phyloP scores from a whole-genome alignment of 352 stramenopile species.

The Pythium volutum region DNA sequence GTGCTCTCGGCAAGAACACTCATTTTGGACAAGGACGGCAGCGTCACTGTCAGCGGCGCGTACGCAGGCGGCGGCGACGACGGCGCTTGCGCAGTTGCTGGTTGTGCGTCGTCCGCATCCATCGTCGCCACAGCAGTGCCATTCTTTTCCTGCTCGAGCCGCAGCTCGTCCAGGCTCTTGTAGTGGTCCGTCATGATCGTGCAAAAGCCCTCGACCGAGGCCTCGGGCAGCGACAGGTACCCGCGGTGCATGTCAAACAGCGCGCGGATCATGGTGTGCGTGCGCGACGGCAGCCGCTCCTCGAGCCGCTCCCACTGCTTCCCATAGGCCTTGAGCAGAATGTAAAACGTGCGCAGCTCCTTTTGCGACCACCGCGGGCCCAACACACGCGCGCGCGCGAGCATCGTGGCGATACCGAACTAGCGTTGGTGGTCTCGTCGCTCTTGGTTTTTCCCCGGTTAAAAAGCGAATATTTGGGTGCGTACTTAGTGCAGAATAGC shows the following conservation, averaged over 20 bases:
- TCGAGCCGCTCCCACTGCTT: slow-evolving; percentile 49
- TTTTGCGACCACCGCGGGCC: slow-evolving; percentile 54
- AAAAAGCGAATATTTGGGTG: too few species aligned
- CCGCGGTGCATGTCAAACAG: slow-evolving; percentile 66
- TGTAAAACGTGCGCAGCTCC: slow-evolving; percentile 71
- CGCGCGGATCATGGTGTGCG: slow-evolving; percentile 54
- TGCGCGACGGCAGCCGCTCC: slow-evolving; percentile 46
- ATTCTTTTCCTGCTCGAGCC: not conserved
- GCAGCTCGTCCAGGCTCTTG: slow-evolving; percentile 35
- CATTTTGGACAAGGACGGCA: slow-evolving; percentile 5
- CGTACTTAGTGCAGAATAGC: too few species aligned
- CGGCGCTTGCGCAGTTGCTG: not conserved
- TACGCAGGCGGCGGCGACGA: not conserved
- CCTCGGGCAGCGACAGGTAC: slow-evolving; percentile 64
- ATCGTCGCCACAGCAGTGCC: not conserved
- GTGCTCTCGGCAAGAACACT: not conserved
- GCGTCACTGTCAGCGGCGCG: not conserved
- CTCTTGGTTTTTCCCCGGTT: too few species aligned
- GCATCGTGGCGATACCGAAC: not conserved
- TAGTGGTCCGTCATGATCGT: slow-evolving; percentile 71
- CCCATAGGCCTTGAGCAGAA: slow-evolving; percentile 51
- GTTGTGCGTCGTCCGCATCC: not conserved
- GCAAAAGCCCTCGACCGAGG: slow-evolving; percentile 68
- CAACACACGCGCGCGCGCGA: slow-evolving; percentile 22
- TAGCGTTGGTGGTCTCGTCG: too few species aligned